phyloP scores from a whole-genome alignment of 2,329 filamentous ascomycete genomes.

The Colletotrichum liaoningense region DNA sequence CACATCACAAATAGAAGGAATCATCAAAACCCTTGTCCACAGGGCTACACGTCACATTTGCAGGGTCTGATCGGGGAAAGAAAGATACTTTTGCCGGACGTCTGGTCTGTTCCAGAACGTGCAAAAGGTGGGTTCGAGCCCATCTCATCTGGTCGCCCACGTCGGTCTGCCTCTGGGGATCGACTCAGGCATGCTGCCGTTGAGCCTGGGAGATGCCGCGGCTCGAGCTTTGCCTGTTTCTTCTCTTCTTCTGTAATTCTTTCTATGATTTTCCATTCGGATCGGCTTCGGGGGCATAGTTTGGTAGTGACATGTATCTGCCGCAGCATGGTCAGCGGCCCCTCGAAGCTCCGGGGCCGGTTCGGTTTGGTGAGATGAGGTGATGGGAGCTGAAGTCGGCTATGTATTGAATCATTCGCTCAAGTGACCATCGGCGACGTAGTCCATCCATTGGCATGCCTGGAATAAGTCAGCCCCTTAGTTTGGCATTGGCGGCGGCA shows the following conservation, averaged over 20 bases:
- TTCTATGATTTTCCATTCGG: background rate
- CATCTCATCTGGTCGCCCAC: conserved; percentile 18
- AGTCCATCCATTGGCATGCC: conserved; percentile 9
- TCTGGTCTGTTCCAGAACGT: conserved; percentile 34
- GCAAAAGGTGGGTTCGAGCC: conserved; percentile 27
- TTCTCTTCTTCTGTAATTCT: background rate
- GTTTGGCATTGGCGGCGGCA: background rate
- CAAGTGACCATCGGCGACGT: background rate
- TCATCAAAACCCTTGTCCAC: background rate
- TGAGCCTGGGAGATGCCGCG: conserved; percentile 9
- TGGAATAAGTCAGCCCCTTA: conserved; percentile 16
- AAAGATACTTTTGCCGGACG: conserved; percentile 27
- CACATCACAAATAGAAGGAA: background rate
- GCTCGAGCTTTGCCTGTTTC: conserved; percentile 9
- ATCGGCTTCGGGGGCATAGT: background rate
- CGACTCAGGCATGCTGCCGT: conserved; percentile 26
- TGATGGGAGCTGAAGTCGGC: conserved; percentile 7
- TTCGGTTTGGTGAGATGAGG: background rate
- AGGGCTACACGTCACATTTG: conserved; percentile 29
- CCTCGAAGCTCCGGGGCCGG: background rate
- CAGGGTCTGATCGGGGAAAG: conserved; percentile 27
- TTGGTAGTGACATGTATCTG: background rate
- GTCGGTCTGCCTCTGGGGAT: conserved; percentile 27
- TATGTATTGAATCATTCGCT: conserved; percentile 19
- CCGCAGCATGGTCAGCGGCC: background rate